Evolutionary conservation across 169 alveolate species (phyloP).

Genomic region (Cryptosporidium felis): DNA sequence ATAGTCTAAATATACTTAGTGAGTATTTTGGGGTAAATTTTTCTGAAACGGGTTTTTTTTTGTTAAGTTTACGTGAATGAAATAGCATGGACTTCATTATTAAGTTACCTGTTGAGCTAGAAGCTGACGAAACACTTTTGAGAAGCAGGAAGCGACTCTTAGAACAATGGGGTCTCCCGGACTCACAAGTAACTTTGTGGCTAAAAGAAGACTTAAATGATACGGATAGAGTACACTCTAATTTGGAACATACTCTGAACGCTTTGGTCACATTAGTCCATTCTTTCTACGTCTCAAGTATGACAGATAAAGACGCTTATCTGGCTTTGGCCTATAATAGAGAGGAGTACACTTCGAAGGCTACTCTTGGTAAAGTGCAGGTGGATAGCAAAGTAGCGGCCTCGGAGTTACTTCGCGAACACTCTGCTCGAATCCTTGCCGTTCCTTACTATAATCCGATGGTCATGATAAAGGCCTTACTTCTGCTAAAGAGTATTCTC

Average conservation of each 20-base stretch:
- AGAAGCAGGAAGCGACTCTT: conserved; percentile 20
- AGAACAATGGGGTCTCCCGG: conserved; percentile 40
- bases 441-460: conserved; percentile 45
- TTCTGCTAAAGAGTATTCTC: neutral
- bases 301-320: conserved; percentile 50
- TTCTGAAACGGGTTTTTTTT: neutral
- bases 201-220: conserved; percentile 9
- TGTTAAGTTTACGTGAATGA: neutral
- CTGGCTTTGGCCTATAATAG: conserved; percentile 47
- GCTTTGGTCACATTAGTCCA: conserved; percentile 1
- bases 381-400: neutral
- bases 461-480: conserved; percentile 21
- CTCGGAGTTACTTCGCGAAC: neutral
- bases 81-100: conserved; percentile 37
- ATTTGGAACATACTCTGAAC: neutral
- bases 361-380: neutral
- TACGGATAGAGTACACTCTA: neutral
- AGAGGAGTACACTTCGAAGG: neutral
- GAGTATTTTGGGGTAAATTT: neutral
- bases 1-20: neutral
- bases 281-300: conserved; percentile 25
- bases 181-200: conserved; percentile 20
- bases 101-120: conserved; percentile 49
- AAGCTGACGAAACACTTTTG: conserved; percentile 34
- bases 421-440: too few relatives aligned